Evolutionary conservation across 768 basidiomycete species (phyloP).

Genomic region (Mycena albidolilacea): DNA sequence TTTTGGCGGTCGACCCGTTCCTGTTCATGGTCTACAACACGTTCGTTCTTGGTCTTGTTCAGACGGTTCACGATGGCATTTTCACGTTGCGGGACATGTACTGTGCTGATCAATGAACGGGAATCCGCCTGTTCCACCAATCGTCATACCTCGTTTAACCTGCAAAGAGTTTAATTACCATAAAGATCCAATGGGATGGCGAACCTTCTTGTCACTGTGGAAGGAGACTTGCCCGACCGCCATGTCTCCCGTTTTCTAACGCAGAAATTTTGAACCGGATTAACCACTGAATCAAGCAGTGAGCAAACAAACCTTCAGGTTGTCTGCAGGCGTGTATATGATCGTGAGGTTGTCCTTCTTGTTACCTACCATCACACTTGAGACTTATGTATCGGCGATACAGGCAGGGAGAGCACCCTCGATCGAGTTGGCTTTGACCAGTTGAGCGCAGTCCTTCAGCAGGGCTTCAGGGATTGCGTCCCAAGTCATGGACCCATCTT

Average conservation of each 20-base stretch:
- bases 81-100: slow-evolving; percentile 85
- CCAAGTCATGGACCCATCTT: slow-evolving; percentile 77
- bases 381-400: not conserved
- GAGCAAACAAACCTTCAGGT: slow-evolving; percentile 80
- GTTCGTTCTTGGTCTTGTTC: slow-evolving; percentile 93
- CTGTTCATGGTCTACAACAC: slow-evolving; percentile 90
- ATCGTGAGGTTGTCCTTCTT: slow-evolving; percentile 95
- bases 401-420: slow-evolving; percentile 70
- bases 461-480: slow-evolving; percentile 87
- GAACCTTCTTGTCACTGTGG: slow-evolving; percentile 88
- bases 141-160: slow-evolving; percentile 82
- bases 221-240: slow-evolving; percentile 97
- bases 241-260: slow-evolving; percentile 97
- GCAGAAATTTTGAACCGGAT: slow-evolving; percentile 1
- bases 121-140: slow-evolving; percentile 1
- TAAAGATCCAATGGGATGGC: slow-evolving; percentile 30
- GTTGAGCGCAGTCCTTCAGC: slow-evolving; percentile 89
- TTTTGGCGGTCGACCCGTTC: slow-evolving; percentile 89
- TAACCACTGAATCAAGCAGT: not conserved
- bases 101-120: slow-evolving; percentile 52
- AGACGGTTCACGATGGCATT: slow-evolving; percentile 93
- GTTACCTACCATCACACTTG: slow-evolving; percentile 74
- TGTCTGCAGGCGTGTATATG: slow-evolving; percentile 94
- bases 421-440: slow-evolving; percentile 98
- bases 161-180: slow-evolving; percentile 44